Evolutionary conservation across 768 basidiomycete species (phyloP).

Genomic region (Nevesoporus exiguus): DNA sequence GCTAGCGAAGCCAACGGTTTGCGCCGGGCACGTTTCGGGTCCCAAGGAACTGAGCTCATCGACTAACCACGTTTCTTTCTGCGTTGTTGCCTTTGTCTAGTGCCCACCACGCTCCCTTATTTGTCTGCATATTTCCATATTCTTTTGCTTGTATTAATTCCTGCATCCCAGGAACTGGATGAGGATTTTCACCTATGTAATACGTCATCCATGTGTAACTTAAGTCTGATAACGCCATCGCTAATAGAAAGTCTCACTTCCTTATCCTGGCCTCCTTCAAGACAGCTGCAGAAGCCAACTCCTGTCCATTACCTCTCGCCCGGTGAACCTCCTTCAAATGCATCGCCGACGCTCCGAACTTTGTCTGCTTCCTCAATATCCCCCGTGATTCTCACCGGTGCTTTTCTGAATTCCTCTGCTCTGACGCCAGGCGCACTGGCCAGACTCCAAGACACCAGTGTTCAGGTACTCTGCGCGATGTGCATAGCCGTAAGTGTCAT

Average conservation of each 20-base stretch:
- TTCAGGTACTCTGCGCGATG: conserved; percentile 1
- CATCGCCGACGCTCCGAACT: conserved; percentile 1
- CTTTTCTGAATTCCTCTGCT: conserved; percentile 3
- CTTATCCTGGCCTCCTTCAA: background rate
- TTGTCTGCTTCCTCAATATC: conserved; percentile 2
- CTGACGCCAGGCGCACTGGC: background rate
- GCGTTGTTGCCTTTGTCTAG: background rate
- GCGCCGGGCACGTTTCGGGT: conserved; percentile 16
- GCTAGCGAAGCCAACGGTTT: background rate
- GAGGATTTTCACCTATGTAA: conserved; percentile 2
- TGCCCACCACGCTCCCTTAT: conserved; percentile 1
- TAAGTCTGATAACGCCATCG: background rate
- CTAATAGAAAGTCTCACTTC: background rate
- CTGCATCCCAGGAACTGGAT: conserved; percentile 25
- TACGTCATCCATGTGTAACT: background rate
- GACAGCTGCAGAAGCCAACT: background rate
- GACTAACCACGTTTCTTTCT: background rate
- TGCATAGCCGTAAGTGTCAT: conserved; percentile 8
- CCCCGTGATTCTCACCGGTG: conserved; percentile 3
- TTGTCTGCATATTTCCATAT: background rate
- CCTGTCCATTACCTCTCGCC: conserved; percentile 2
- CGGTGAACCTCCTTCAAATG: background rate
- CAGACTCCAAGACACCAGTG: conserved; percentile 8
- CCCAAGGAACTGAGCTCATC: conserved; percentile 25
- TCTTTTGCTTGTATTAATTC: background rate